Conservation (phyloP, 441 rosid genomes). For the Syzygium malaccense region DNA sequence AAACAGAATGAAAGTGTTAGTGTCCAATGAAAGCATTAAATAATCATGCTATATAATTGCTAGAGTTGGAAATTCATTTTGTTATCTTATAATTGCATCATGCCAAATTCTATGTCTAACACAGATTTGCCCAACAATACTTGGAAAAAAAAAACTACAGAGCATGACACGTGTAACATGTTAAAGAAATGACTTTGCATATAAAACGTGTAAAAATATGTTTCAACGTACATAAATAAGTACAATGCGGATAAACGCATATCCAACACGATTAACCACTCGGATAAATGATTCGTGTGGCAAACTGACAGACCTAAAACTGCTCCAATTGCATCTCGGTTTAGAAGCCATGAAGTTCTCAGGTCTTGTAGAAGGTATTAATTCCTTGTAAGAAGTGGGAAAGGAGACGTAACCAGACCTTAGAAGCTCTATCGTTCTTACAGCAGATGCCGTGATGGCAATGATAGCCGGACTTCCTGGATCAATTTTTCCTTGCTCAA, state of each 20-base stretch:
- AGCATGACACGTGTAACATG: not conserved
- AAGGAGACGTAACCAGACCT: conserved; percentile 24
- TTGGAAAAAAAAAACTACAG: not conserved
- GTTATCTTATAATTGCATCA: not conserved
- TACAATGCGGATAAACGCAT: not conserved
- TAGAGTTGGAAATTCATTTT: not conserved
- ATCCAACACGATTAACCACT: not conserved
- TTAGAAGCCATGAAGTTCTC: not conserved
- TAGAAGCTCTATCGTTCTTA: conserved; percentile 58
- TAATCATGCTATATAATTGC: not conserved
- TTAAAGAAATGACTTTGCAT: not conserved
- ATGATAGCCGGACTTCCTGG: conserved; percentile 64
- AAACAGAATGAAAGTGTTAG: not conserved
- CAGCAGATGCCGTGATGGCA: conserved; percentile 53
- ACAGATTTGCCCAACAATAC: not conserved
- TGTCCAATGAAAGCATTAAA: not conserved
- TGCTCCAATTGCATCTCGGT: not conserved
- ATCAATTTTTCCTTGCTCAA: conserved; percentile 37
- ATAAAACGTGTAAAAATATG: not conserved
- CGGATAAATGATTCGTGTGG: not conserved
- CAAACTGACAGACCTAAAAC: not conserved
- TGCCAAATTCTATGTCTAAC: not conserved
- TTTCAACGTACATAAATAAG: not conserved
- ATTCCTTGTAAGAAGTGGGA: not conserved
- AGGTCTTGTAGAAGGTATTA: not conserved